A percentile compares a stretch with the other conserved stretches of the same genome.
phyloP scores from a whole-genome alignment of 139 green algal species.

The Picochlorum sp. region DNA sequence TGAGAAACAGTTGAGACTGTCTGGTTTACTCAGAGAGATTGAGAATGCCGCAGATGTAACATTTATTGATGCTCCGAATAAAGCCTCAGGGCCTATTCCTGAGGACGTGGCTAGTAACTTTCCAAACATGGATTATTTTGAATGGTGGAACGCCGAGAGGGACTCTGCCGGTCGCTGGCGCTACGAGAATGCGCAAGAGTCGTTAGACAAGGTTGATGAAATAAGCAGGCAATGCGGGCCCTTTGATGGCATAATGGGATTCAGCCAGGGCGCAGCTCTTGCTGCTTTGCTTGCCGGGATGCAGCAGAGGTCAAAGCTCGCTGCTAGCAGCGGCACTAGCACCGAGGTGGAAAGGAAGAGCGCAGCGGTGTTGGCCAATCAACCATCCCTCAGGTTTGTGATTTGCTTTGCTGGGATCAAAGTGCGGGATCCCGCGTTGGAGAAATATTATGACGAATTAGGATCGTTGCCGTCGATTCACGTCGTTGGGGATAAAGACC shows the following conservation, averaged over 20 bases:
- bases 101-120: constrained; percentile 29
- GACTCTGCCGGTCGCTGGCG: constrained; percentile 3
- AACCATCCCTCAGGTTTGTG: constrained; percentile 29
- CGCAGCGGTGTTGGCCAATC: constrained; percentile 6
- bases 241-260: constrained; percentile 40
- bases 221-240: constrained; percentile 20
- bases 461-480: constrained; percentile 29
- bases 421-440: constrained; percentile 17
- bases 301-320: constrained; percentile 9
- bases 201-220: constrained; percentile 14
- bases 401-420: constrained; percentile 39
- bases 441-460: constrained; percentile 25
- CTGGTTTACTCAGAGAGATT: constrained; percentile 22
- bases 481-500: constrained; percentile 38
- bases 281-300: constrained; percentile 16
- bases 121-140: constrained; percentile 24
- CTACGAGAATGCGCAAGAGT: constrained; percentile 29
- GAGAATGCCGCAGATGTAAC: constrained; percentile 33
- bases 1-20: constrained; percentile 26
- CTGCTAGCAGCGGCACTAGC: no score
- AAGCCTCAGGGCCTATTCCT: constrained; percentile 32
- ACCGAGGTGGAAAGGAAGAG: not conserved
- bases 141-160: constrained; percentile 37
- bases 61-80: constrained; percentile 38
- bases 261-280: constrained; percentile 24